Percentiles rank a stretch among this genome's conserved stretches.
phyloP scores from a whole-genome alignment of 495 filamentous ascomycete genomes.

The Aspergillus nanangensis region DNA sequence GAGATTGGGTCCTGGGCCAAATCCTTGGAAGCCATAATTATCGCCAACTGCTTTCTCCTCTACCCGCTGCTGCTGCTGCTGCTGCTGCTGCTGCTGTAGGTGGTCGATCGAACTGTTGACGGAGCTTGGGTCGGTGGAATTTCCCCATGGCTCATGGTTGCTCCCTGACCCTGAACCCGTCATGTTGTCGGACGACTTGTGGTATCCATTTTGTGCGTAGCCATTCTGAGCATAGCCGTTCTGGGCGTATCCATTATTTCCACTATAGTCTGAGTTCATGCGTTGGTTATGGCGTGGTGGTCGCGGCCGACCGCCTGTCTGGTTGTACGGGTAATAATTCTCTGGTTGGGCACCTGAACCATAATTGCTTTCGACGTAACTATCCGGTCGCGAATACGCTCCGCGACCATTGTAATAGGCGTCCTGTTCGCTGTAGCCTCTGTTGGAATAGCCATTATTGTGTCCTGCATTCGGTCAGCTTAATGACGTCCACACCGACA shows the following conservation, averaged over 20 bases:
- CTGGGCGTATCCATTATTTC: conserved; percentile 24
- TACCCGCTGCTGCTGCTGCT: conserved; percentile 25
- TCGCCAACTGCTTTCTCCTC: conserved; percentile 50
- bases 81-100: conserved; percentile 48
- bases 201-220: conserved; percentile 64
- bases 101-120: conserved; percentile 87
- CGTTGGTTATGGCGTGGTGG: conserved; percentile 44
- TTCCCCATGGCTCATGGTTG: conserved; percentile 64
- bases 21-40: conserved; percentile 51
- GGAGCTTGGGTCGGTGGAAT: conserved; percentile 84
- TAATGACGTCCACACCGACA: not conserved
- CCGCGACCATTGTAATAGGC: conserved; percentile 47
- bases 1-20: conserved; percentile 35
- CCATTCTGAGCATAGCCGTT: conserved; percentile 39
- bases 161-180: conserved; percentile 64
- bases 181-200: conserved; percentile 78
- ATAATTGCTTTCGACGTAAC: conserved; percentile 42
- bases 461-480: conserved; percentile 19
- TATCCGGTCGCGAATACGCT: conserved; percentile 52
- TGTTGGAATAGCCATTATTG: conserved; percentile 33
- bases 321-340: conserved; percentile 34
- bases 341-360: conserved; percentile 33
- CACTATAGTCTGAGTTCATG: conserved; percentile 43
- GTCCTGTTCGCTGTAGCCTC: conserved; percentile 45
- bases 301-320: conserved; percentile 23